Base-by-base conservation (phyloP, 805 yeast species). In the Metschnikowia hibisci region DNA sequence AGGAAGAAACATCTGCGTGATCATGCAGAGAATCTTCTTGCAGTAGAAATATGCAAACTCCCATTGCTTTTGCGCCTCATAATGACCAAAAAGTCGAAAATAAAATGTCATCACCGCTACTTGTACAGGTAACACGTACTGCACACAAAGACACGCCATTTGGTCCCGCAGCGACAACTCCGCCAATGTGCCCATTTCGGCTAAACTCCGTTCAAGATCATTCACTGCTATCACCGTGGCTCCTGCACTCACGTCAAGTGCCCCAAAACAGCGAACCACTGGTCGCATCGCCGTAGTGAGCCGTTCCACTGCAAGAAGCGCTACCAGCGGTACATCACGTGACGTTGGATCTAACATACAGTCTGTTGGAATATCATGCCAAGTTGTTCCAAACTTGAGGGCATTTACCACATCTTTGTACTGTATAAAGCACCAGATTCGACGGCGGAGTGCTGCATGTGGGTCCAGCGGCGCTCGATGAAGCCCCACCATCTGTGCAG, bases 341-440 rank as follows among this genome's bases (percentile, higher is more conserved):
- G 41, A 30, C 22, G 16, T 39, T 3, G 46, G 48, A 14, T 13
- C 28, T 18, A 44, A 41, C 14, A 37, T 37, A 13, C 52, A 39
- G 36, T 53, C 57, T 15, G 44, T 20, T 20, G 44, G 44, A 9
- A 42, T 29, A 10, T 43, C 43, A 13, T 44, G 45, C 23, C 37
- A 45, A 1, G 48, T 48, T 15, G 45, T 38, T 6, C 55, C 55
- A 25, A 53, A 52, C 39, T 42, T 42, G 27, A 50, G 34, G 4
- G 55, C 38, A 25, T 43, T 46, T 25, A 31, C 15, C n/a, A 45
- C 28, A 25, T 52, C 57, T 18, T 44, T 41, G 30, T 32, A 41
- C 36, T 35, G 41, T n/a, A 53, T 34, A 26, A 45, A 41, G 16
- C 39, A 32, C 57, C 57, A 53, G 32, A 53, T 42, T 25, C 53